phyloP scores from a whole-genome alignment of 2,329 filamentous ascomycete genomes.

The Drechslerella coelobrocha region DNA sequence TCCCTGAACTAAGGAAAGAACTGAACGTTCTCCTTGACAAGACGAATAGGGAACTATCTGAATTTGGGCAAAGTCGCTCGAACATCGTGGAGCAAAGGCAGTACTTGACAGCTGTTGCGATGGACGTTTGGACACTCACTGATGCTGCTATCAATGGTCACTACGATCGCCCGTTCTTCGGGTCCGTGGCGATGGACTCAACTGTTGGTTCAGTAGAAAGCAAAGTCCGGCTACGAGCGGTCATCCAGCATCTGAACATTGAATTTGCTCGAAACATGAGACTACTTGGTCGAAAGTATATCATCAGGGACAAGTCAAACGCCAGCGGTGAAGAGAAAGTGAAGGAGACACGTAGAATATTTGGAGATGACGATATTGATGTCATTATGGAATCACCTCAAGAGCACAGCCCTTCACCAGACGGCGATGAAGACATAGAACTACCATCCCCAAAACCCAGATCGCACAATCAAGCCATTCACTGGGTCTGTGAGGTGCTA shows the following conservation, averaged over 20 bases:
- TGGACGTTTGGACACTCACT: conserved; percentile 56
- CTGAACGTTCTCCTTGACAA: conserved; percentile 1
- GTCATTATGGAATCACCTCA: no score
- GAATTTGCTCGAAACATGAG: conserved; percentile 55
- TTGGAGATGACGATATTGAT: no score
- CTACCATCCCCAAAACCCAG: neutral
- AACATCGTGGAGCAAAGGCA: conserved; percentile 52
- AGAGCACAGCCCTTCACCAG: no score
- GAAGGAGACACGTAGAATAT: neutral
- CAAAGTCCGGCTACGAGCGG: conserved; percentile 34
- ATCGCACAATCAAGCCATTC: neutral
- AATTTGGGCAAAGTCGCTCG: conserved; percentile 31
- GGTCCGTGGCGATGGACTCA: conserved; percentile 1
- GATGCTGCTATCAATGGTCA: conserved; percentile 54
- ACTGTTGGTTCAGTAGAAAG: neutral
- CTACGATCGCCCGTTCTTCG: conserved; percentile 7
- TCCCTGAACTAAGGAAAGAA: conserved; percentile 19
- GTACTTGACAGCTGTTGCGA: conserved; percentile 56
- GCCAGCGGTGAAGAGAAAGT: neutral
- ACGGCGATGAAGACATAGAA: conserved; percentile 8
- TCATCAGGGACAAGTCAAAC: no score
- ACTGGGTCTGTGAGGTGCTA: conserved; percentile 33
- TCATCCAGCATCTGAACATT: conserved; percentile 56
- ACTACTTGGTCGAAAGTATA: conserved; percentile 52
- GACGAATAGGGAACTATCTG: conserved; percentile 5